Evolutionary conservation across 2,329 filamentous ascomycete genomes (phyloP).

Genomic region (Eutypella sp.): DNA sequence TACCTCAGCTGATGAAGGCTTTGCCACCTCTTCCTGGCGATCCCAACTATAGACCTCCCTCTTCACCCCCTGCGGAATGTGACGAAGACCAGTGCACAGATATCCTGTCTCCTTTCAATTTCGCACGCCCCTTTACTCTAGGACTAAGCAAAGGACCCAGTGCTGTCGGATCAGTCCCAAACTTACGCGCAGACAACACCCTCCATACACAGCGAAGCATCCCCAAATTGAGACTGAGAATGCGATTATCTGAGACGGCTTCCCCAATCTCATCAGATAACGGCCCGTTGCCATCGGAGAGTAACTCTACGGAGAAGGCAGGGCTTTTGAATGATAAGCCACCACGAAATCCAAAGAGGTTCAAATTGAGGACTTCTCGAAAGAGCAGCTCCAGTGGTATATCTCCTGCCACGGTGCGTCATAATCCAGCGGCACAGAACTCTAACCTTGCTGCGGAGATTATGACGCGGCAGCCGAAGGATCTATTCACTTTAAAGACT

Average conservation of each 20-base stretch:
- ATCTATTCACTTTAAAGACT: conserved; percentile 19
- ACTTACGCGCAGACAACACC: not conserved
- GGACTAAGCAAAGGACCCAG: not conserved
- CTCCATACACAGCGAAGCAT: conserved; percentile 12
- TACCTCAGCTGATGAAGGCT: conserved; percentile 48
- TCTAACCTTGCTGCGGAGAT: conserved; percentile 13
- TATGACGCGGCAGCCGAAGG: conserved; percentile 14
- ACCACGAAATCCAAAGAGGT: conserved; percentile 11
- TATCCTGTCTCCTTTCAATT: conserved; percentile 22
- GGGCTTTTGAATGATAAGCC: conserved; percentile 2
- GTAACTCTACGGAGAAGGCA: conserved; percentile 5
- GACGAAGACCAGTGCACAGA: conserved; percentile 23
- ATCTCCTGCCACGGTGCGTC: conserved; percentile 18
- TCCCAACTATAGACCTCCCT: conserved; percentile 14
- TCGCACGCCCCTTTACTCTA: conserved; percentile 6
- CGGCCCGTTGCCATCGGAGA: conserved; percentile 7
- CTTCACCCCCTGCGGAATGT: conserved; percentile 13
- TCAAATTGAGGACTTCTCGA: conserved; percentile 20
- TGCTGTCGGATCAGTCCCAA: not conserved
- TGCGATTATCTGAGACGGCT: conserved; percentile 15
- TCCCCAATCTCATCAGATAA: conserved; percentile 4
- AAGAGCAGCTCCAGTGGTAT: conserved; percentile 9
- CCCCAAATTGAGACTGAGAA: conserved; percentile 22
- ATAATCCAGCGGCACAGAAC: conserved; percentile 9
- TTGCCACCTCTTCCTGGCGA: conserved; percentile 40